A percentile compares a stretch with the other conserved stretches of the same genome.
Conservation (phyloP, 768 basidiomycete genomes). For the Glaciozyma martinii region DNA sequence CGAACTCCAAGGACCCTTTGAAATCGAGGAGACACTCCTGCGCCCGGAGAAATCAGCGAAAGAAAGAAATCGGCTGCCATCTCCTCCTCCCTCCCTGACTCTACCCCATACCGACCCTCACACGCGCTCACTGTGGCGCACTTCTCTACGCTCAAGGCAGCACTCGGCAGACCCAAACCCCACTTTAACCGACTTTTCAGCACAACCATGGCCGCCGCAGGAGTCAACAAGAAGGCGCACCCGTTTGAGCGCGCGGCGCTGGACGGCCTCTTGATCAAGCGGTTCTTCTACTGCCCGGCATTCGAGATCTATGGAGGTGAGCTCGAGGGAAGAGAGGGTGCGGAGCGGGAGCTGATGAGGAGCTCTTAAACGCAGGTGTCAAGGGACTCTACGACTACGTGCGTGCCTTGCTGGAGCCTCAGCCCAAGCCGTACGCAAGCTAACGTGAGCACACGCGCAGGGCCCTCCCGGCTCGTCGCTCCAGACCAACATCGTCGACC, state of each 20-base stretch:
- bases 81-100: no score
- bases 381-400: constrained; percentile 91
- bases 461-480: constrained; percentile 91
- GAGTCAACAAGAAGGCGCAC: constrained; percentile 34
- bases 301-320: constrained; percentile 98
- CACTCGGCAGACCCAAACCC: no score
- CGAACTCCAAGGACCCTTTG: no score
- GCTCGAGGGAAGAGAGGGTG: constrained; percentile 33
- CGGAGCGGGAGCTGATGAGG: neutral
- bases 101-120: no score
- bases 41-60: no score
- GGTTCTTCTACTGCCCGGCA: constrained; percentile 96
- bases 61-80: no score
- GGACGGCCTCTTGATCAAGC: constrained; percentile 72
- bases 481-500: constrained; percentile 90
- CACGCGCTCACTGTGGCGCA: no score
- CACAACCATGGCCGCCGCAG: neutral
- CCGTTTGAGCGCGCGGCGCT: constrained; percentile 76
- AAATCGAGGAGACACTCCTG: no score
- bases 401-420: neutral
- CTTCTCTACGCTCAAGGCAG: no score
- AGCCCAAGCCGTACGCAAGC: neutral
- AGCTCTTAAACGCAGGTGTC: constrained; percentile 54
- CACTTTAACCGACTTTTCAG: no score
- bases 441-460: constrained; percentile 3